These are phyloP conservation scores for Populus ilicifolia DNA, from an alignment of 345 rosid species.

Conservation along the genomic window DNA sequence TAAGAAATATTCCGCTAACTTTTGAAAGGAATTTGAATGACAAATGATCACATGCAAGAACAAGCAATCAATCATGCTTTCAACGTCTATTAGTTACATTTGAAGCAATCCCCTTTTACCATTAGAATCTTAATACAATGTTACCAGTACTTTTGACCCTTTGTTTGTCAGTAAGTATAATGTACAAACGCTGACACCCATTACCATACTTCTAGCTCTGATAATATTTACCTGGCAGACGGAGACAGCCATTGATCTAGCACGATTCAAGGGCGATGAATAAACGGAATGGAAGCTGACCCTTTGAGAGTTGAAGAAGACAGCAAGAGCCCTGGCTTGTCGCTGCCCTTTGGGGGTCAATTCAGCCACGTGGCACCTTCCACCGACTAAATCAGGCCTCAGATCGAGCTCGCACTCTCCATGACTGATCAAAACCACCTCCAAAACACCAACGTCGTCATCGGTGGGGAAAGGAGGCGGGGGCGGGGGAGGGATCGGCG, in stretches of 20 bases:
- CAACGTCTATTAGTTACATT: not conserved
- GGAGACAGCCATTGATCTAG: slow-evolving; percentile 70
- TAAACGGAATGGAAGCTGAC: slow-evolving; percentile 63
- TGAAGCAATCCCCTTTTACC: not conserved
- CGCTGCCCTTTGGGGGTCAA: slow-evolving; percentile 74
- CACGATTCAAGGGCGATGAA: slow-evolving; percentile 79
- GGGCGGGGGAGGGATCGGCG: slow-evolving; percentile 63
- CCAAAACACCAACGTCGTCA: slow-evolving; percentile 23
- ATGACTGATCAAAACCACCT: slow-evolving; percentile 69
- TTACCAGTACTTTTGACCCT: not conserved
- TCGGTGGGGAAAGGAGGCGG: slow-evolving; percentile 35
- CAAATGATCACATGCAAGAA: not conserved
- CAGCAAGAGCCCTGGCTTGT: slow-evolving; percentile 92
- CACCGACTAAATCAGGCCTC: slow-evolving; percentile 76
- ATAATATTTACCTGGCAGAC: slow-evolving; percentile 63
- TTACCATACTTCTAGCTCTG: not conserved
- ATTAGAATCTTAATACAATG: not conserved
- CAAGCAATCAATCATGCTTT: not conserved
- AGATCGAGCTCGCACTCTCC: slow-evolving; percentile 73
- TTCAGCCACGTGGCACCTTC: slow-evolving; percentile 65
- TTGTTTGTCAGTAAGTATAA: not conserved
- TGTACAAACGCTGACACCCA: not conserved
- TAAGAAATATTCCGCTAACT: not conserved
- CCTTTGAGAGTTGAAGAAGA: slow-evolving; percentile 73
- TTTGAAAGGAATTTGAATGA: not conserved